These are phyloP conservation scores for Colletotrichum sp. DNA, from an alignment of 2,329 filamentous ascomycete species.

Conservation along the genomic window DNA sequence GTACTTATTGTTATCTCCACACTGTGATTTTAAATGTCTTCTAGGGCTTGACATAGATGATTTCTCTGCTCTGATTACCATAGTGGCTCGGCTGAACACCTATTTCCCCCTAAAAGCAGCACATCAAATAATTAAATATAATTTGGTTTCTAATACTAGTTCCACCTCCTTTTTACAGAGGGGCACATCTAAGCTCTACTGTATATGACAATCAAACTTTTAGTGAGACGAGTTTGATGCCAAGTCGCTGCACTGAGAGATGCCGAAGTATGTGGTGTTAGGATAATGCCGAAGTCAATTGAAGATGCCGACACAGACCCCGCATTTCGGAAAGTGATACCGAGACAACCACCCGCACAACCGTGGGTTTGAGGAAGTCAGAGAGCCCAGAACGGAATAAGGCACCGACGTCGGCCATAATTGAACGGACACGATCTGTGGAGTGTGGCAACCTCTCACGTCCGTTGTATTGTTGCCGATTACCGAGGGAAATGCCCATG, in stretches of 20 bases:
- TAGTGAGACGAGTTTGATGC: background rate
- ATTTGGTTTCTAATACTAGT: background rate
- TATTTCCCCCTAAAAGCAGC: too few relatives aligned
- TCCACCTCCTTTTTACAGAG: background rate
- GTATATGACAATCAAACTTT: fast-evolving
- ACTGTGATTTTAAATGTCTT: too few relatives aligned
- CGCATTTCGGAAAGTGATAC: background rate
- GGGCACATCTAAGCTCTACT: background rate
- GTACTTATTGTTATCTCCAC: too few relatives aligned
- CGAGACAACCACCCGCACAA: background rate
- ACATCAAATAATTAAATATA: background rate
- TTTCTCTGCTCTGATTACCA: too few relatives aligned
- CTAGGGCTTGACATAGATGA: too few relatives aligned
- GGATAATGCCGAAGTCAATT: background rate
- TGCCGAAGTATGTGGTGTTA: background rate
- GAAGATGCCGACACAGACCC: background rate
- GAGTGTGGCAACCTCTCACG: background rate
- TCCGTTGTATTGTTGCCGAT: background rate
- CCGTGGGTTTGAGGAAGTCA: background rate
- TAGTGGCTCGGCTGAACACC: too few relatives aligned
- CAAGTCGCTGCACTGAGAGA: background rate
- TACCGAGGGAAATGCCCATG: background rate
- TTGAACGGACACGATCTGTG: background rate
- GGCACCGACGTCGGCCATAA: background rate
- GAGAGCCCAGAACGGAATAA: background rate